Evolutionary conservation across 352 stramenopile species (phyloP), one percentile per base, ranked within the genome.

Genomic region (Pythium folliculosum): DNA sequence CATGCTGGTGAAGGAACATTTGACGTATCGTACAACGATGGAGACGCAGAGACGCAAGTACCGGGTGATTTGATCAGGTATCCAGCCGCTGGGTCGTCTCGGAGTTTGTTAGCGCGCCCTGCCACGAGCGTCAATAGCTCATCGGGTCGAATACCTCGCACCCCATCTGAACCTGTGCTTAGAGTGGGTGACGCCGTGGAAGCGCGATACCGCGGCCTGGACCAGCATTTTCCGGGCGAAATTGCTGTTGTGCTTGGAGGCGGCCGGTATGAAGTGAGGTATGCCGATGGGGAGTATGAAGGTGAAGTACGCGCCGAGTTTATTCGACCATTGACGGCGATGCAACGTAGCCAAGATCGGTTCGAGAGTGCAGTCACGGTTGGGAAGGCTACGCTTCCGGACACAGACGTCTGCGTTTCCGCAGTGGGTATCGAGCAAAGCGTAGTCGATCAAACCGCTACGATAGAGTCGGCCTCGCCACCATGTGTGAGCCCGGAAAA

Each of bases 1-100:
- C 38, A 65, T 55, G 48, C 17, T 2, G 40, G 53, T 21, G 69
- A 68, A 14, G 50, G n/a, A 21, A 35, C 32, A 23, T 77, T 68
- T 38, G 72, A 77, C 23, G 27, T 82, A 1, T 12, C 53, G 1
- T 75, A 80, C 37, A 63, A 76, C 35, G 73, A 79, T 21, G 77
- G 72, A 5, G 66, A 76, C 38, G 44, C 69, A 13, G 72, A 82
- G 25, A 60, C 38, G 8, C 64, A 69, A 22, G 69, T 84, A 1
- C 37, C 40, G 44, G 58, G 54, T 3, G 63, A 74, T 6, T 54
- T 71, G 19, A 81, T 82, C 55, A 65, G 67, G 8, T 43, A 38
- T 21, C 50, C 14, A 12, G 27, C 22, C 1, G 32, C 22, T 12
- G 1, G 25, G 8, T 40, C 50, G 17, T 1, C 50, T 43, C 23